These are phyloP conservation scores for Symbiodinium natans DNA, from an alignment of 73 alveolate species.

Conservation along the genomic window DNA sequence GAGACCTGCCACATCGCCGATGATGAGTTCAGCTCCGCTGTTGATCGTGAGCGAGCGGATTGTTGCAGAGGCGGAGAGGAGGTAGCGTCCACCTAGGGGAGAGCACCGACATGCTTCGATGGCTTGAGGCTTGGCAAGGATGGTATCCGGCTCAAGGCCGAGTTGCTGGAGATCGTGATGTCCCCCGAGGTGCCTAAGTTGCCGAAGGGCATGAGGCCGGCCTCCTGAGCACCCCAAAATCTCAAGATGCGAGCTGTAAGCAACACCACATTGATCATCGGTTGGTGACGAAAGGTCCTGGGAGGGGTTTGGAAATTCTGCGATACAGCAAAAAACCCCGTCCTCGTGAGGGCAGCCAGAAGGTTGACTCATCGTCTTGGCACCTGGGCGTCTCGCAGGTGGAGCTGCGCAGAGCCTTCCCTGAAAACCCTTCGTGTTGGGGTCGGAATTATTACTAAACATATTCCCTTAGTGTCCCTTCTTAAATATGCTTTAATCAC, in stretches of 20 bases:
- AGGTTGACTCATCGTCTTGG: neutral
- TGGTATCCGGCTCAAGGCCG: neutral
- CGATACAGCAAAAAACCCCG: neutral
- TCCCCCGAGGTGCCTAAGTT: neutral
- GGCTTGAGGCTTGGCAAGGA: too few species aligned
- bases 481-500: too few species aligned
- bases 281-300: neutral
- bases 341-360: slow-evolving; percentile 13
- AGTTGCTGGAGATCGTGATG: neutral
- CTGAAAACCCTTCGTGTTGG: too few species aligned
- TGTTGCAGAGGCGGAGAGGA: neutral
- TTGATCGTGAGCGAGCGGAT: slow-evolving; percentile 38
- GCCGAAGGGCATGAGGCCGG: slow-evolving; percentile 13
- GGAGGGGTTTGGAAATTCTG: neutral
- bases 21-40: slow-evolving; percentile 49
- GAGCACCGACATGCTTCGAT: neutral
- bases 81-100: slow-evolving; percentile 54
- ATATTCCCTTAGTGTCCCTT: too few species aligned
- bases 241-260: neutral
- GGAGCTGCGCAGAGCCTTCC: neutral
- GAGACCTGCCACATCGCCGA: slow-evolving; percentile 13
- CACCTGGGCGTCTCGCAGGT: neutral
- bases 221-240: neutral
- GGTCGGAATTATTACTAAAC: too few species aligned
- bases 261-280: neutral